Conservation (phyloP, 169 alveolate genomes). For the Amoebophrya sp. region DNA sequence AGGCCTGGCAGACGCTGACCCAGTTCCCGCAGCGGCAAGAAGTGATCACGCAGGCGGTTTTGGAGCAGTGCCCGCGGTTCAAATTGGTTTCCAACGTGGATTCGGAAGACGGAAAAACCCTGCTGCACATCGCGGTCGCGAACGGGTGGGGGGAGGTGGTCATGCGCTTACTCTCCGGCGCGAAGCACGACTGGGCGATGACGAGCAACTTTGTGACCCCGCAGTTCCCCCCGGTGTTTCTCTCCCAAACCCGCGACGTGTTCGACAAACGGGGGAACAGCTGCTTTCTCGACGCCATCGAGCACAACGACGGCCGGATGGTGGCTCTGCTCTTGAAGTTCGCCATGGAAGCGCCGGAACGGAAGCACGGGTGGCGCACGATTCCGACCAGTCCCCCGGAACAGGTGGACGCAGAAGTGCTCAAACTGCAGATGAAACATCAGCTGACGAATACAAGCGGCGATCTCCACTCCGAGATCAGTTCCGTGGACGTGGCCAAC, state of each 20-base stretch:
- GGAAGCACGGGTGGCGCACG: not conserved
- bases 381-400: not conserved
- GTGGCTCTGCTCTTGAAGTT: not conserved
- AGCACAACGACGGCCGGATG: slow-evolving; percentile 1
- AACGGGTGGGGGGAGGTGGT: not conserved
- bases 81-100: not conserved
- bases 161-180: not conserved
- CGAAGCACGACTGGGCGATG: not conserved
- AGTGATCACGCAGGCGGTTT: not conserved
- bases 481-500: too few relatives aligned
- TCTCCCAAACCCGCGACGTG: not conserved
- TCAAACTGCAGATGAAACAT: too few relatives aligned
- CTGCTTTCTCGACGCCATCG: not conserved
- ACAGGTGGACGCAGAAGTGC: too few relatives aligned
- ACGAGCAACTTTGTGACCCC: not conserved
- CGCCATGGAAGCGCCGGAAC: not conserved
- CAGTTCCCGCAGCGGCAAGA: not conserved
- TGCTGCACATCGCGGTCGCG: not conserved
- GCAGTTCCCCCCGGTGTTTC: not conserved
- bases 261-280: not conserved
- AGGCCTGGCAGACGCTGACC: not conserved
- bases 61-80: not conserved
- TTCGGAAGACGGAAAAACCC: not conserved
- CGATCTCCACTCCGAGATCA: too few relatives aligned
- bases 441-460: too few relatives aligned